phyloP scores from a whole-genome alignment of 495 filamentous ascomycete species.

The Aspergillus diversus region DNA sequence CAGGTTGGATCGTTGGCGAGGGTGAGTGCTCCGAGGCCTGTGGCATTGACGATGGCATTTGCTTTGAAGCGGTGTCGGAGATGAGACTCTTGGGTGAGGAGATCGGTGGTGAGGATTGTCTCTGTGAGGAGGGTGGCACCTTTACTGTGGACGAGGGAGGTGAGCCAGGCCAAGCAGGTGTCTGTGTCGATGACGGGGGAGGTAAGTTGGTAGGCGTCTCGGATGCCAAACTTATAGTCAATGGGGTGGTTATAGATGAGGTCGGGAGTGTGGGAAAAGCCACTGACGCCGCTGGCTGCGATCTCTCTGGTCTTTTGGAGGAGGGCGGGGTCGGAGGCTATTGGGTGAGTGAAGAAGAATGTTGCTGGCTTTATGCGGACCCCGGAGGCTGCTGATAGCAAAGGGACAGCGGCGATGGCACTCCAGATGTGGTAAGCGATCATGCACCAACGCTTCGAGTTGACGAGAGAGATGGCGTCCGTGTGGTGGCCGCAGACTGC shows the following conservation, averaged over 20 bases:
- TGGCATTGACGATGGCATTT: slow-evolving; percentile 53
- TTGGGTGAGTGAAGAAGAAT: slow-evolving; percentile 3
- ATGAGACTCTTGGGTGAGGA: slow-evolving; percentile 42
- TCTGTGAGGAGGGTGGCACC: slow-evolving; percentile 47
- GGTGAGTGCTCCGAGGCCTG: slow-evolving; percentile 41
- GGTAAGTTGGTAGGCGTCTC: slow-evolving; percentile 51
- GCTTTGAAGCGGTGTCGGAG: slow-evolving; percentile 40
- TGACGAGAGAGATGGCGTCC: slow-evolving; percentile 8
- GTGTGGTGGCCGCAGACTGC: slow-evolving; percentile 51
- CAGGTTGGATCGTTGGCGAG: slow-evolving; percentile 42
- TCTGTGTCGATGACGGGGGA: slow-evolving; percentile 58
- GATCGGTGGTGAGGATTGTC: slow-evolving; percentile 34
- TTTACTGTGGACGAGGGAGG: slow-evolving; percentile 46
- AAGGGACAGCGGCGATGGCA: background rate
- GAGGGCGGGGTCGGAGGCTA: background rate
- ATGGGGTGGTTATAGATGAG: background rate
- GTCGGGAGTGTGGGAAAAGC: background rate
- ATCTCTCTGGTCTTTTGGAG: slow-evolving; percentile 4
- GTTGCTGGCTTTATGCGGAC: slow-evolving; percentile 13
- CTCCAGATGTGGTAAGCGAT: slow-evolving; percentile 10
- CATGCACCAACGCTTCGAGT: slow-evolving; percentile 16
- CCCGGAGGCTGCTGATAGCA: background rate
- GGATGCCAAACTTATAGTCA: background rate
- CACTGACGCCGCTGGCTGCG: background rate
- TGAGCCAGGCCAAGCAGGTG: slow-evolving; percentile 49